Conservation (phyloP, 768 basidiomycete genomes). For the Stropharia rugosoannulata region DNA sequence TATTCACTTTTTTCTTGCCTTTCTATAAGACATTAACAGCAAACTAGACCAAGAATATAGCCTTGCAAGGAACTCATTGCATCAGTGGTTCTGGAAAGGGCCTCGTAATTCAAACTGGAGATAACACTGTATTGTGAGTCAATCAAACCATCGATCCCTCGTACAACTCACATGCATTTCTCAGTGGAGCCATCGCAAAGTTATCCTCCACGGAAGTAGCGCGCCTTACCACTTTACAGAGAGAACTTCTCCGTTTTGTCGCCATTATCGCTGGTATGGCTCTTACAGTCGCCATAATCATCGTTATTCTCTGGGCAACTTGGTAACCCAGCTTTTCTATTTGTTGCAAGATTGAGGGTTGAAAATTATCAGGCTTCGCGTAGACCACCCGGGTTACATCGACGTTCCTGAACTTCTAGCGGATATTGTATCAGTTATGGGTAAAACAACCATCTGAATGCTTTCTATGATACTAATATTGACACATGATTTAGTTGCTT, state of each 20-base stretch:
- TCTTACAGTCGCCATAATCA: constrained; percentile 38
- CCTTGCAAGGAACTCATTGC: constrained; percentile 55
- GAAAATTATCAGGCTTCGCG: constrained; percentile 34
- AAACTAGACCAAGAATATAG: constrained; percentile 54
- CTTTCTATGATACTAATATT: background rate
- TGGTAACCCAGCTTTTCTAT: constrained; percentile 12
- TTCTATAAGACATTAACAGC: constrained; percentile 17
- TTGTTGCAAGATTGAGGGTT: background rate
- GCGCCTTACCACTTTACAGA: constrained; percentile 47
- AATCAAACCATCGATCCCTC: background rate
- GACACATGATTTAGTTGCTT: constrained; percentile 30
- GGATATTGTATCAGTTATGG: constrained; percentile 56
- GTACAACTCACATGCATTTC: background rate
- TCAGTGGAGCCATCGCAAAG: constrained; percentile 34
- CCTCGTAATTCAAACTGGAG: constrained; percentile 48
- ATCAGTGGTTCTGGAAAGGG: constrained; percentile 47
- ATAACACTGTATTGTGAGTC: constrained; percentile 43
- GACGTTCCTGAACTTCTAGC: constrained; percentile 49
- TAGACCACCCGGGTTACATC: constrained; percentile 43
- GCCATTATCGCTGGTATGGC: constrained; percentile 49
- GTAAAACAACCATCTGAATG: constrained; percentile 22
- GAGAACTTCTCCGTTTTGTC: constrained; percentile 57
- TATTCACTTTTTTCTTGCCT: background rate
- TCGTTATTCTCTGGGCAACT: constrained; percentile 49
- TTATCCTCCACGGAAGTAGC: constrained; percentile 35